These are phyloP conservation scores for Aspergillus candidus DNA, from an alignment of 2,329 filamentous ascomycete species.

Conservation along the genomic window DNA sequence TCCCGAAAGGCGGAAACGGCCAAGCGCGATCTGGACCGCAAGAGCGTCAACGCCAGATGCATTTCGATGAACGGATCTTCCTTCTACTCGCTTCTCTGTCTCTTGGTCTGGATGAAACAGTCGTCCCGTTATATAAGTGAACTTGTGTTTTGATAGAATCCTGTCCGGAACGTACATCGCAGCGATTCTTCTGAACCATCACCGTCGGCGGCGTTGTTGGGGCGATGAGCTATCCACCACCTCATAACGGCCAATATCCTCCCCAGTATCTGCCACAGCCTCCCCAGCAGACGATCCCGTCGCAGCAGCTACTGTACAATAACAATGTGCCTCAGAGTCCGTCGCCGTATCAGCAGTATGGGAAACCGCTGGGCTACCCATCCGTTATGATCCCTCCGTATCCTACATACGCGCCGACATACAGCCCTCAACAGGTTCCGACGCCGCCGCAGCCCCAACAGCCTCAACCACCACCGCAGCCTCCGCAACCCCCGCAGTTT, in stretches of 20 bases:
- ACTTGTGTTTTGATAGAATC: not conserved
- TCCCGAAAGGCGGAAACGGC: slow-evolving; percentile 21
- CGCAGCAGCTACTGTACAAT: slow-evolving; percentile 29
- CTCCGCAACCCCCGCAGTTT: slow-evolving; percentile 23
- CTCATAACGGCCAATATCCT: slow-evolving; percentile 36
- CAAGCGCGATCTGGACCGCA: slow-evolving; percentile 9
- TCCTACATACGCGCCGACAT: slow-evolving; percentile 27
- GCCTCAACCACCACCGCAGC: slow-evolving; percentile 18
- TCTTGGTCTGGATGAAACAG: not conserved
- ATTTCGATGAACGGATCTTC: not conserved
- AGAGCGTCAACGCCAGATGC: slow-evolving; percentile 5
- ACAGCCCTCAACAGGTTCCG: slow-evolving; percentile 25
- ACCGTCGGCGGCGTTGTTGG: slow-evolving; percentile 15
- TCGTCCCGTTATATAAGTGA: too few relatives aligned
- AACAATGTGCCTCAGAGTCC: slow-evolving; percentile 25
- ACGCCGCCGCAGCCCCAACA: slow-evolving; percentile 24
- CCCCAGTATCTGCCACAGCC: slow-evolving; percentile 30
- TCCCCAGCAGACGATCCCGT: slow-evolving; percentile 27
- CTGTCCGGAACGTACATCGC: slow-evolving; percentile 11
- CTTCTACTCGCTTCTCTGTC: not conserved
- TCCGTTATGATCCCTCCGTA: slow-evolving; percentile 30
- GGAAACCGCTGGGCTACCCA: slow-evolving; percentile 31
- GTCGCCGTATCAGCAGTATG: slow-evolving; percentile 30
- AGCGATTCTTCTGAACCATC: slow-evolving; percentile 16
- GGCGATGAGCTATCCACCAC: slow-evolving; percentile 40